Evolutionary conservation across 192 early-diverging fungal species (phyloP).

Genomic region (Martensiomyces pterosporus): DNA sequence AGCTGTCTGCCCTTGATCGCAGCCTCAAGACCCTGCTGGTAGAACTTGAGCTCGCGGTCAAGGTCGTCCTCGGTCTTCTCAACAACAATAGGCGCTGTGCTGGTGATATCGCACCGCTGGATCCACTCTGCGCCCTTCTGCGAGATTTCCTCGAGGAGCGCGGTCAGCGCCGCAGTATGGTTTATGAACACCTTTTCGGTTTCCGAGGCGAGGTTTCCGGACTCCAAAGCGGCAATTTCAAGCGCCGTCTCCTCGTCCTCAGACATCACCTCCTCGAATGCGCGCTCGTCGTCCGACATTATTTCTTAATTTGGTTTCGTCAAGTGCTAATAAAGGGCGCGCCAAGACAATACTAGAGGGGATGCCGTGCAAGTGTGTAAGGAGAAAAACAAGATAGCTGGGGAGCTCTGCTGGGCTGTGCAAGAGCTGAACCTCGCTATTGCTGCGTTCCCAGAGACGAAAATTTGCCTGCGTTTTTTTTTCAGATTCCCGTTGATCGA

Average conservation of each 20-base stretch:
- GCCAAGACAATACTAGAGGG: too few relatives aligned
- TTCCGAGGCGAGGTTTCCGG: slow-evolving; percentile 9
- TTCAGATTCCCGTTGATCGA: too few relatives aligned
- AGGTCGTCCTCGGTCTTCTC: slow-evolving; percentile 81
- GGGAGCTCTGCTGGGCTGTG: too few relatives aligned
- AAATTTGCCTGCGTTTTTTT: too few relatives aligned
- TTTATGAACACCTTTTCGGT: slow-evolving; percentile 38
- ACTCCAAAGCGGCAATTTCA: slow-evolving; percentile 46
- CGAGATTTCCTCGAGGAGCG: slow-evolving; percentile 57
- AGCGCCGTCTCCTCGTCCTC: slow-evolving; percentile 51
- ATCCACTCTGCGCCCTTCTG: slow-evolving; percentile 65
- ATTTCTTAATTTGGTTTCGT: neutral
- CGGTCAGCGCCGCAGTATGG: slow-evolving; percentile 54
- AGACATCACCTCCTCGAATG: slow-evolving; percentile 18
- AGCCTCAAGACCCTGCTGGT: slow-evolving; percentile 84
- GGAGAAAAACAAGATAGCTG: too few relatives aligned
- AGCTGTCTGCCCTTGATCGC: slow-evolving; percentile 62
- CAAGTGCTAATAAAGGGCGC: too few relatives aligned
- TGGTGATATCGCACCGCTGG: slow-evolving; percentile 64
- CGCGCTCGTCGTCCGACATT: slow-evolving; percentile 29
- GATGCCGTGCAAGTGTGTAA: too few relatives aligned
- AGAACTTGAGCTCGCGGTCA: slow-evolving; percentile 90
- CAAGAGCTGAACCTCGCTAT: too few relatives aligned
- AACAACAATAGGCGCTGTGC: slow-evolving; percentile 47
- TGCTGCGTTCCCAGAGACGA: too few relatives aligned